phyloP scores from a whole-genome alignment of 495 filamentous ascomycete species.

The Aspergillus avenaceus region DNA sequence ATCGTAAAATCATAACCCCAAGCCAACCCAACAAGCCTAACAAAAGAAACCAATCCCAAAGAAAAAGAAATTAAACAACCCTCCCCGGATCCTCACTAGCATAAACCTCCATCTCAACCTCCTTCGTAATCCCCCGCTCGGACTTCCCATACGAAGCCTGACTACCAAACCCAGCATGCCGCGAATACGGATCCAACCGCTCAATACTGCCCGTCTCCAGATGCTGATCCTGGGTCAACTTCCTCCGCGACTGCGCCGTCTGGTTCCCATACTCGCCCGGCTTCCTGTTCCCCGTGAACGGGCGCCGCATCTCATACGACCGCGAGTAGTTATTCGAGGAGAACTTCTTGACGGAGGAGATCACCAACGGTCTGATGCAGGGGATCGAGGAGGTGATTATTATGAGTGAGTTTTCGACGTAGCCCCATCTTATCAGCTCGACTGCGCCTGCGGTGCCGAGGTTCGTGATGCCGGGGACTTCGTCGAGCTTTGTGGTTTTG shows the following conservation, averaged over 20 bases:
- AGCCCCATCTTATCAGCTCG: conserved; percentile 33
- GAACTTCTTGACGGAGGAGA: conserved; percentile 36
- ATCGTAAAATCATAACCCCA: background rate
- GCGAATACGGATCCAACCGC: conserved; percentile 12
- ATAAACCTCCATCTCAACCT: conserved; percentile 28
- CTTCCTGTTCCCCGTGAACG: conserved; percentile 14
- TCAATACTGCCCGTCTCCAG: conserved; percentile 28
- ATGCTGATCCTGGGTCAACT: conserved; percentile 12
- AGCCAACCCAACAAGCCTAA: too few relatives aligned
- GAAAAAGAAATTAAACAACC: background rate
- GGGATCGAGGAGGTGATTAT: conserved; percentile 35
- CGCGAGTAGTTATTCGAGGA: conserved; percentile 24
- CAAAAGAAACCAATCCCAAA: background rate
- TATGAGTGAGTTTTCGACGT: conserved; percentile 30
- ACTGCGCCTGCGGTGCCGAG: conserved; percentile 23
- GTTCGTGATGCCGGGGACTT: conserved; percentile 31
- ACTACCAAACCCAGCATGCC: conserved; percentile 13
- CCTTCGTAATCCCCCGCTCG: conserved; percentile 26
- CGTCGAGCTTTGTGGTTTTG: conserved; percentile 36
- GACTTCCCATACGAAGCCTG: conserved; percentile 12
- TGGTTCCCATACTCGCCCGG: conserved; percentile 16
- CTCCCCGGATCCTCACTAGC: background rate
- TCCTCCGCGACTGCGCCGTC: conserved; percentile 11
- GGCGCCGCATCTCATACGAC: conserved; percentile 30
- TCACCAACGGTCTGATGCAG: conserved; percentile 31